phyloP scores from a whole-genome alignment of 2,329 filamentous ascomycete species.

The Beauveria australis region DNA sequence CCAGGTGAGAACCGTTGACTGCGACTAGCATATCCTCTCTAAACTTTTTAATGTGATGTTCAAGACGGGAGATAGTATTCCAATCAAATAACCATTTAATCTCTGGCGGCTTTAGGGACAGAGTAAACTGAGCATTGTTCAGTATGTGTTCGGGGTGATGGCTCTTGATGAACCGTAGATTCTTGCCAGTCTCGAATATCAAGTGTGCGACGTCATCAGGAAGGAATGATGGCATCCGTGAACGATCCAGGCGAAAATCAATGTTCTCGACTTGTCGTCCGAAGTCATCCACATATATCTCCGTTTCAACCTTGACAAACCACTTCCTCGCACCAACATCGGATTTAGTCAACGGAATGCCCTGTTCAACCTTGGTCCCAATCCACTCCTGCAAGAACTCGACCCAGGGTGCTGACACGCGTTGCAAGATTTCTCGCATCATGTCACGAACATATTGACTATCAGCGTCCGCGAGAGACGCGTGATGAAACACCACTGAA shows the following conservation, averaged over 20 bases:
- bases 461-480: slow-evolving; percentile 55
- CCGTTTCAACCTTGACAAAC: slow-evolving; percentile 52
- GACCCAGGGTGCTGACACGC: slow-evolving; percentile 58
- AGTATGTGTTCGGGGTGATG: slow-evolving; percentile 67
- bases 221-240: slow-evolving; percentile 64
- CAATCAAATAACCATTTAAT: slow-evolving; percentile 66
- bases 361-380: slow-evolving; percentile 54
- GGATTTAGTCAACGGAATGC: slow-evolving; percentile 43
- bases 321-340: slow-evolving; percentile 37
- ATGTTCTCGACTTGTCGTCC: slow-evolving; percentile 48
- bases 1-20: slow-evolving; percentile 11
- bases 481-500: slow-evolving; percentile 52
- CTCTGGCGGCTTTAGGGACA: slow-evolving; percentile 41
- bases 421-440: slow-evolving; percentile 57
- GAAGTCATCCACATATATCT: slow-evolving; percentile 48
- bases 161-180: slow-evolving; percentile 61
- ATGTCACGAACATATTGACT: slow-evolving; percentile 54
- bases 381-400: slow-evolving; percentile 66
- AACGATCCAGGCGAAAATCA: slow-evolving; percentile 55
- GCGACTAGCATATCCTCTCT: slow-evolving; percentile 20
- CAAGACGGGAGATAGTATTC: slow-evolving; percentile 57
- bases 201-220: slow-evolving; percentile 57
- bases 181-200: slow-evolving; percentile 75
- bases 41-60: slow-evolving; percentile 44
- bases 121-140: slow-evolving; percentile 40